phyloP scores from a whole-genome alignment of 768 basidiomycete genomes.

The Suillus weaverae region DNA sequence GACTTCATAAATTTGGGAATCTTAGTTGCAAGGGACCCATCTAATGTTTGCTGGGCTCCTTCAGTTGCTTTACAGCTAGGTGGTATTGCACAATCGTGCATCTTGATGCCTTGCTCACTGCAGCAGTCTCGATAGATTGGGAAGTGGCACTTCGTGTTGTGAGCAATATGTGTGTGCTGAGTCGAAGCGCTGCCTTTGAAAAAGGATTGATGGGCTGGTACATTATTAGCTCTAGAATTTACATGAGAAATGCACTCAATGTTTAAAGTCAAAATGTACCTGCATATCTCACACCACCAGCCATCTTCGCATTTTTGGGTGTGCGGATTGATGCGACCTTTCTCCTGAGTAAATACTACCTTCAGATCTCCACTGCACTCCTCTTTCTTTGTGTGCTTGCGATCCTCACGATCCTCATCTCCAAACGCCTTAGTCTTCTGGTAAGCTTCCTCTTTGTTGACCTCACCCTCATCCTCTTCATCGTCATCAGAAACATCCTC shows the following conservation, averaged over 20 bases:
- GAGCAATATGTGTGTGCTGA: not conserved
- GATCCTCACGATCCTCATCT: not conserved
- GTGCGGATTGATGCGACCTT: too few relatives aligned
- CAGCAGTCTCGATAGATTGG: not conserved
- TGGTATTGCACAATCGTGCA: not conserved
- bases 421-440: not conserved
- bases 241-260: too few relatives aligned
- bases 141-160: not conserved
- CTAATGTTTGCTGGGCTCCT: not conserved
- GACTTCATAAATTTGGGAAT: not conserved
- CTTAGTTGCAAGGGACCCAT: not conserved
- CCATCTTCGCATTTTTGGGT: too few relatives aligned
- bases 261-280: too few relatives aligned
- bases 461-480: not conserved
- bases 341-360: too few relatives aligned
- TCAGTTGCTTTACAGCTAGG: not conserved
- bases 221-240: too few relatives aligned
- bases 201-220: too few relatives aligned
- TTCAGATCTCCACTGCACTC: not conserved
- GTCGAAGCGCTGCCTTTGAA: too few relatives aligned
- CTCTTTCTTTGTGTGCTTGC: not conserved
- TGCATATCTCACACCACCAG: too few relatives aligned
- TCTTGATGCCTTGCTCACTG: not conserved
- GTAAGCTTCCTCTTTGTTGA: not conserved
- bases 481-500: not conserved